Conservation (phyloP, 1,139 yeast genomes). For the Saccharomycopsis hybrid region DNA sequence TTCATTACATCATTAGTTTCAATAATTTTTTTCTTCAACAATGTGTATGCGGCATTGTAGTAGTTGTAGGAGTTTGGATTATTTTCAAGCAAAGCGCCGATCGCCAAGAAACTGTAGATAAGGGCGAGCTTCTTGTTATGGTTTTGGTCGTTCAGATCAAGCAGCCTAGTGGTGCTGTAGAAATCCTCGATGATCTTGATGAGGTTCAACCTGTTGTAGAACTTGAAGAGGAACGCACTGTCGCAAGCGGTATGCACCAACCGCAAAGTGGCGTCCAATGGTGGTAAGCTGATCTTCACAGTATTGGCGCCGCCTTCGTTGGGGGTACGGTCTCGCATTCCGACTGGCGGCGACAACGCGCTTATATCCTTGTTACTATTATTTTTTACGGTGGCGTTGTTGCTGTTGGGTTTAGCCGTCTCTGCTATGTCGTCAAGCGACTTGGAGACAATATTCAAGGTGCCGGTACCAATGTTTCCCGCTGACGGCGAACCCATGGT, state of each 20-base stretch:
- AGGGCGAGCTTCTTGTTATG: constrained; percentile 76
- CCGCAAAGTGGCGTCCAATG: constrained; percentile 64
- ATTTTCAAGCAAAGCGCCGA: constrained; percentile 62
- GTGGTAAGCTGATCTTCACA: constrained; percentile 67
- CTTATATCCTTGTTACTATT: constrained; percentile 22
- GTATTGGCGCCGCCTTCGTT: constrained; percentile 23
- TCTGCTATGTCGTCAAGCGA: constrained; percentile 19
- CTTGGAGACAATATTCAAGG: not conserved
- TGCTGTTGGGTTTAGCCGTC: not conserved
- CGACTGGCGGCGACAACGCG: not conserved
- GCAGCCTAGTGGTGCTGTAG: constrained; percentile 27
- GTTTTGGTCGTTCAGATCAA: constrained; percentile 46
- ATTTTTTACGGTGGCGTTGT: not conserved
- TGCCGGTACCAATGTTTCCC: not conserved
- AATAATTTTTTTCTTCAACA: constrained; percentile 50
- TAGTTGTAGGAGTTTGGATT: constrained; percentile 70
- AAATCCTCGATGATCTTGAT: constrained; percentile 49
- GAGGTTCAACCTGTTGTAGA: constrained; percentile 80
- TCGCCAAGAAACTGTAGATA: constrained; percentile 64
- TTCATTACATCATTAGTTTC: constrained; percentile 59
- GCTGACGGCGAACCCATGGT: no score
- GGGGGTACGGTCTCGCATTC: not conserved
- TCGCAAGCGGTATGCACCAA: constrained; percentile 77
- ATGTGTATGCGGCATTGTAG: constrained; percentile 58
- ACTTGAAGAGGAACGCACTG: constrained; percentile 76